Conservation (phyloP, 2,329 filamentous ascomycete species). For the Penicillium janthinellum region DNA sequence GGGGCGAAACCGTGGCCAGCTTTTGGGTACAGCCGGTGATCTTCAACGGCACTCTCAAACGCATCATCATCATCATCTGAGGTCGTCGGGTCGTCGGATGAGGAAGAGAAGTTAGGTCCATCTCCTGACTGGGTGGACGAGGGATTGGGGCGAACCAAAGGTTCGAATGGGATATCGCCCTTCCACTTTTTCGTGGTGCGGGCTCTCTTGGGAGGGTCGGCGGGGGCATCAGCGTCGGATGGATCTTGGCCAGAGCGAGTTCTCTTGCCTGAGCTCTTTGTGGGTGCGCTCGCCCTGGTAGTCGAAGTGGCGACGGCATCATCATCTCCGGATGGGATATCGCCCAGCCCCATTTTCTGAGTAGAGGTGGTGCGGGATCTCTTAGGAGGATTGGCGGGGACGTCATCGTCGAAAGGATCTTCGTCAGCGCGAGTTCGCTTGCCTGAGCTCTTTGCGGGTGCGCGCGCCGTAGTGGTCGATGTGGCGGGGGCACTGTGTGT, state of each 20-base stretch:
- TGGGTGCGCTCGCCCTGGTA: too few species aligned
- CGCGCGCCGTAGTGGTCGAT: background rate
- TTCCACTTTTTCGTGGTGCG: too few species aligned
- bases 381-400: background rate
- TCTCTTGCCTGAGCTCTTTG: too few species aligned
- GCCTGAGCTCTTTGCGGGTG: conserved; percentile 1
- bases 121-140: background rate
- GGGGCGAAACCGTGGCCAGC: conserved; percentile 64
- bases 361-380: conserved; percentile 4
- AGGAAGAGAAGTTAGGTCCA: too few species aligned
- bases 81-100: conserved; percentile 30
- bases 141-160: background rate
- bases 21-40: conserved; percentile 64
- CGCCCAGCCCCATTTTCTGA: background rate
- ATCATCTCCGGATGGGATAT: background rate
- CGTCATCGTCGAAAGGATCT: conserved; percentile 6
- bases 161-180: background rate
- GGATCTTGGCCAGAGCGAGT: too few species aligned
- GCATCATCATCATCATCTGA: conserved; percentile 41
- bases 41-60: conserved; percentile 50
- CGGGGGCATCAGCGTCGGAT: background rate
- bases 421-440: conserved; percentile 12
- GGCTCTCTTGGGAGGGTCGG: too few species aligned
- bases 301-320: background rate
- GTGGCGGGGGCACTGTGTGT: conserved; percentile 1